Evolutionary conservation across 139 green algal species (phyloP).

Genomic region (Micromonas commoda): DNA sequence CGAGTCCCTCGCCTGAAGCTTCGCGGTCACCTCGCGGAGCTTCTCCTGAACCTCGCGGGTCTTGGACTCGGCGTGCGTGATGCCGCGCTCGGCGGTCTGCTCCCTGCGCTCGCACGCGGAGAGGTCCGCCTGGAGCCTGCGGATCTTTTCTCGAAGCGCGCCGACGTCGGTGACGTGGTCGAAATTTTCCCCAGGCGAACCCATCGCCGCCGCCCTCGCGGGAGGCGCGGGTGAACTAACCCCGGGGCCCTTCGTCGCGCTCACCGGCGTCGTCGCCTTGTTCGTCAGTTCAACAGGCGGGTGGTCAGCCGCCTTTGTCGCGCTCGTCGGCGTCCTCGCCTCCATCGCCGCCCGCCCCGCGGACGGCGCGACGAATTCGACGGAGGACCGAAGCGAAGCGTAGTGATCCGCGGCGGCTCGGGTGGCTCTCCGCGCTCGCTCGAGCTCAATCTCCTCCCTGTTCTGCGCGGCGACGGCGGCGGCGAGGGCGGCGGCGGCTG

Average conservation of each 20-base stretch:
- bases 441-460: too few relatives aligned
- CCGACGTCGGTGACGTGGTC: background rate
- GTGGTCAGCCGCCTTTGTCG: background rate
- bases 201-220: too few relatives aligned
- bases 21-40: background rate
- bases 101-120: slow-evolving; percentile 9
- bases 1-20: background rate
- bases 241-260: too few relatives aligned
- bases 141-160: background rate
- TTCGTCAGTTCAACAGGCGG: background rate
- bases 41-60: background rate
- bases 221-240: too few relatives aligned
- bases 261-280: too few relatives aligned
- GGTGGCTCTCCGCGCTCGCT: too few relatives aligned
- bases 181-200: too few relatives aligned
- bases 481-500: background rate
- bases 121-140: background rate
- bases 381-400: too few relatives aligned
- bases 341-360: too few relatives aligned
- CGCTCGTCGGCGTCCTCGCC: background rate
- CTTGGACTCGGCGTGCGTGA: background rate
- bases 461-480: background rate
- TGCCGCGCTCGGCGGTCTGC: background rate
- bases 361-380: too few relatives aligned
- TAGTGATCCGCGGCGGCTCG: too few relatives aligned